Evolutionary conservation across 2,329 filamentous ascomycete species (phyloP).

Genomic region (Pseudogymnoascus sp.): DNA sequence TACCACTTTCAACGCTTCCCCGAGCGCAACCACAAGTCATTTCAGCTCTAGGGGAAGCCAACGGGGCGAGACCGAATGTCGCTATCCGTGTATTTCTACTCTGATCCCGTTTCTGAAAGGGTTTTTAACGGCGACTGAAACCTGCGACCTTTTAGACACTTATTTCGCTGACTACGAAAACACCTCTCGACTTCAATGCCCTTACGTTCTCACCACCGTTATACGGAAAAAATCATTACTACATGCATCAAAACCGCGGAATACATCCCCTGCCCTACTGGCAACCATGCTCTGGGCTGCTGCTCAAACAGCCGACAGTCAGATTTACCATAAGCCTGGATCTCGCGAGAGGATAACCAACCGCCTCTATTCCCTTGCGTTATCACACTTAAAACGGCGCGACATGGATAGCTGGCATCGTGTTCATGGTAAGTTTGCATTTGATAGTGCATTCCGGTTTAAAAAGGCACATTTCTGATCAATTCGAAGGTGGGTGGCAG

Average conservation of each 20-base stretch:
- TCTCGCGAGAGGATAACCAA: not conserved
- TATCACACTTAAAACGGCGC: not conserved
- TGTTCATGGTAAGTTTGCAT: not conserved
- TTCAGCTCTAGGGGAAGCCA: not conserved
- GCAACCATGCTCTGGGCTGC: constrained; percentile 42
- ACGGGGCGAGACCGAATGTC: not conserved
- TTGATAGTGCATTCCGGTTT: not conserved
- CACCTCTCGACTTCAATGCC: constrained; percentile 38
- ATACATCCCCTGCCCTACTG: constrained; percentile 37
- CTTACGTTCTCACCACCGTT: constrained; percentile 41
- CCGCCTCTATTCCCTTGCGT: not conserved
- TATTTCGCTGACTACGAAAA: constrained; percentile 40
- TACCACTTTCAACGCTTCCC: not conserved
- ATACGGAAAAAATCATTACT: constrained; percentile 39
- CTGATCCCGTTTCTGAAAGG: not conserved
- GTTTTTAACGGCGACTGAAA: not conserved
- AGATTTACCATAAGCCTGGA: not conserved
- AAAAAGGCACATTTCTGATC: not conserved
- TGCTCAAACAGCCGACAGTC: constrained; percentile 37
- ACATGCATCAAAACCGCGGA: constrained; percentile 34
- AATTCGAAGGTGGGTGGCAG: not conserved
- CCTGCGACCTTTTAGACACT: constrained; percentile 41
- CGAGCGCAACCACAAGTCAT: not conserved
- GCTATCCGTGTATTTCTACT: not conserved
- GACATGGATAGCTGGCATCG: not conserved